Conservation (phyloP, 805 yeast genomes). For the Cyberlindnera galapagoensis region DNA sequence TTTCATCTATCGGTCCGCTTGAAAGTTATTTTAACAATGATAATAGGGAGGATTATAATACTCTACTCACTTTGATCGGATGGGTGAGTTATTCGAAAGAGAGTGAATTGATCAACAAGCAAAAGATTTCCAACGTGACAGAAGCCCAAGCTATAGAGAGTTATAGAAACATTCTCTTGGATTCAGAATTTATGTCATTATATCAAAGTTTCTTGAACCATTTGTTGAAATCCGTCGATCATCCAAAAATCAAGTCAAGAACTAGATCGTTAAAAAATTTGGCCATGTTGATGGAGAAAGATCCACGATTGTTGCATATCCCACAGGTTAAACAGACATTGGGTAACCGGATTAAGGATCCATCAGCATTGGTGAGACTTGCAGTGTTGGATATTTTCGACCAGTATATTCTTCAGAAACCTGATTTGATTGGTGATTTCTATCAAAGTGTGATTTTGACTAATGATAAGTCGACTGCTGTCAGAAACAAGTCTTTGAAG, state of each 20-base stretch:
- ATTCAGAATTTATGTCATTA: constrained; percentile 19
- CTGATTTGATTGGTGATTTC: constrained; percentile 41
- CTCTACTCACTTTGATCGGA: constrained; percentile 1
- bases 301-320: constrained; percentile 42
- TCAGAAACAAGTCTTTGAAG: constrained; percentile 55
- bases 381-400: constrained; percentile 66
- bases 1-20: neutral
- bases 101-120: neutral
- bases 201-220: constrained; percentile 50
- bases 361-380: constrained; percentile 68
- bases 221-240: constrained; percentile 41
- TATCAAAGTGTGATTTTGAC: constrained; percentile 31
- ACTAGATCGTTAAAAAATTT: constrained; percentile 63
- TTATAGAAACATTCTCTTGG: constrained; percentile 4
- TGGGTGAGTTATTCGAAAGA: neutral
- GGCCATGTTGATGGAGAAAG: constrained; percentile 45
- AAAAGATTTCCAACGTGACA: neutral
- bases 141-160: neutral
- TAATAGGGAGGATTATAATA: neutral
- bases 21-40: constrained; percentile 1
- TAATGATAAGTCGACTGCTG: constrained; percentile 55
- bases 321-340: constrained; percentile 48
- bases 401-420: constrained; percentile 37
- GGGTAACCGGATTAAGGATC: constrained; percentile 44
- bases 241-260: constrained; percentile 45